Evolutionary conservation across 148 eudicot genomes (phyloP).

Genomic region (Arbutus unedo): DNA sequence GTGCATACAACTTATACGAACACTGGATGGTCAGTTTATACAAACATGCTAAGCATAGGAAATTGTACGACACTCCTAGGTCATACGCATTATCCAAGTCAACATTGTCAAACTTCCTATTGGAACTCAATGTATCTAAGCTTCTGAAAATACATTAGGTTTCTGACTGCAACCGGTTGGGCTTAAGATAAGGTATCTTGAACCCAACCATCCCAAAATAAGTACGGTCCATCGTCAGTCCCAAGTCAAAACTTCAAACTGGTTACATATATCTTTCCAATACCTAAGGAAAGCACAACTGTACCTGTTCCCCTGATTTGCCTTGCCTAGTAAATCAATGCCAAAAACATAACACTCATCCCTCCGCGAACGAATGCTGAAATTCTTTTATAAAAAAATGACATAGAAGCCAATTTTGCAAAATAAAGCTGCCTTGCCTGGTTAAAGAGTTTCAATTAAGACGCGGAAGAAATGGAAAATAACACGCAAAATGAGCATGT

Average conservation of each 20-base stretch:
- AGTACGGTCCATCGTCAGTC: background rate
- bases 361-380: background rate
- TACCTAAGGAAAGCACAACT: background rate
- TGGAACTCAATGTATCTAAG: background rate
- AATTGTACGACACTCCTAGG: background rate
- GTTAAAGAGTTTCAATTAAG: background rate
- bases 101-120: no score
- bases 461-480: background rate
- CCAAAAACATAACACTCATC: background rate
- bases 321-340: background rate
- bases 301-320: background rate
- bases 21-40: background rate
- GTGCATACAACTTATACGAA: background rate
- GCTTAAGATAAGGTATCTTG: background rate
- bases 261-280: background rate
- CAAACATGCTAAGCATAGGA: background rate
- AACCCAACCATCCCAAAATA: background rate
- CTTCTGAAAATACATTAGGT: background rate
- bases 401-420: background rate
- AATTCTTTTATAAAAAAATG: background rate
- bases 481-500: background rate
- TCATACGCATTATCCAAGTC: background rate
- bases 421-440: background rate
- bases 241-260: slow-evolving; percentile 2
- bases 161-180: background rate